phyloP scores from a whole-genome alignment of 768 basidiomycete species.

The Russula abietina region DNA sequence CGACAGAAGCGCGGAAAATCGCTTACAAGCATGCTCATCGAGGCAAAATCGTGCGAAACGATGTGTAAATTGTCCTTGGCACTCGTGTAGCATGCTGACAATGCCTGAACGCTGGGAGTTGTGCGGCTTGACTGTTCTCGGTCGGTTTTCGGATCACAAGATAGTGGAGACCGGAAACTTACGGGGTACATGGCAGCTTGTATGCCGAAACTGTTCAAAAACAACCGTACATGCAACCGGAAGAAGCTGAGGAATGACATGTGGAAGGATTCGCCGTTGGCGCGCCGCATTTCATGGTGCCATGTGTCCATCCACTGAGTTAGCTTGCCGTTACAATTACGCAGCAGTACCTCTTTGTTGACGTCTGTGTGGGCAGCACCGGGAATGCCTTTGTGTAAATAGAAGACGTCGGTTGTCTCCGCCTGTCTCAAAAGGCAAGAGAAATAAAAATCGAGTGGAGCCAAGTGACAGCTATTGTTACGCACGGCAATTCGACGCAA shows the following conservation, averaged over 20 bases:
- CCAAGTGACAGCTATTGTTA: conserved; percentile 7
- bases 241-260: conserved; percentile 69
- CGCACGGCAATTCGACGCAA: conserved; percentile 75
- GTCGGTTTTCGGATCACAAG: conserved; percentile 14
- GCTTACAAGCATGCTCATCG: conserved; percentile 67
- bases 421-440: conserved; percentile 39
- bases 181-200: conserved; percentile 56
- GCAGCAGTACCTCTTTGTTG: conserved; percentile 66
- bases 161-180: conserved; percentile 27
- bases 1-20: neutral
- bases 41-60: conserved; percentile 65
- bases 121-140: conserved; percentile 46
- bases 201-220: conserved; percentile 80
- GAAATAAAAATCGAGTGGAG: neutral
- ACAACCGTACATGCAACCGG: conserved; percentile 70
- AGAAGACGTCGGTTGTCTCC: conserved; percentile 74
- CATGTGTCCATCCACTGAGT: conserved; percentile 68
- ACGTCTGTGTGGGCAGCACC: conserved; percentile 51
- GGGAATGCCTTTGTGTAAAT: conserved; percentile 43
- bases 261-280: conserved; percentile 71
- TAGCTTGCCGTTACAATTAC: conserved; percentile 66
- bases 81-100: conserved; percentile 67
- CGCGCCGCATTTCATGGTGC: conserved; percentile 67
- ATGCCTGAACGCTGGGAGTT: conserved; percentile 58
- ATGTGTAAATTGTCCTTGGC: conserved; percentile 67